Conservation (phyloP, 352 stramenopile genomes). For the Hyaloperonospora brassicae region DNA sequence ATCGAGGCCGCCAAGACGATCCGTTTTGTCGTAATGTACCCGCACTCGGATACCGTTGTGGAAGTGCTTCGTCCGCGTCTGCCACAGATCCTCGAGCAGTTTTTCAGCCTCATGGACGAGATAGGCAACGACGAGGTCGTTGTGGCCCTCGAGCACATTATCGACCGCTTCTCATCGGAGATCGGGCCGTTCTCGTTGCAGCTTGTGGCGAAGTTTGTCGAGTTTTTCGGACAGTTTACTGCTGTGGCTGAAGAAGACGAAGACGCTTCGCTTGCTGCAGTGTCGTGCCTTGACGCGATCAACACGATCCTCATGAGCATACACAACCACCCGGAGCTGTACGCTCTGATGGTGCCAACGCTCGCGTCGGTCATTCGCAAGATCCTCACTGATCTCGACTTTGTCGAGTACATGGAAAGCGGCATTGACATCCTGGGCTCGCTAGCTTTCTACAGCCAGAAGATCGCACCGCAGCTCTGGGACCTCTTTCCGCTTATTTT, state of each 20-base stretch:
- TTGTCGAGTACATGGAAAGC: slow-evolving; percentile 96
- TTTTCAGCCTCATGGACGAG: slow-evolving; percentile 98
- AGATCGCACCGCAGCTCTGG: slow-evolving; percentile 91
- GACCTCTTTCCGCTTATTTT: slow-evolving; percentile 95
- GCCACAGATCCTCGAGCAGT: slow-evolving; percentile 94
- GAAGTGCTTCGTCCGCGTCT: slow-evolving; percentile 88
- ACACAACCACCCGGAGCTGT: slow-evolving; percentile 75
- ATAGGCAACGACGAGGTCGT: slow-evolving; percentile 98
- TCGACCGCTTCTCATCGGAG: slow-evolving; percentile 94
- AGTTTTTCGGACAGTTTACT: slow-evolving; percentile 93
- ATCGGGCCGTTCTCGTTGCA: slow-evolving; percentile 91
- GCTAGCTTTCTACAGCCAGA: slow-evolving; percentile 91
- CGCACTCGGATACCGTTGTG: slow-evolving; percentile 71
- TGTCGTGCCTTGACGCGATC: slow-evolving; percentile 81
- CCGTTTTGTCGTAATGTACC: slow-evolving; percentile 82
- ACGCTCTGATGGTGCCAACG: slow-evolving; percentile 88
- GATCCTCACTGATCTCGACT: slow-evolving; percentile 93
- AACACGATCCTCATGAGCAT: slow-evolving; percentile 83
- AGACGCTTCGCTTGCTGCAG: slow-evolving; percentile 93
- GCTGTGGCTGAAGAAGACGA: slow-evolving; percentile 89
- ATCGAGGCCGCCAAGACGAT: slow-evolving; percentile 92
- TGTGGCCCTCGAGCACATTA: slow-evolving; percentile 90
- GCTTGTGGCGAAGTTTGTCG: slow-evolving; percentile 91
- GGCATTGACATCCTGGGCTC: slow-evolving; percentile 94
- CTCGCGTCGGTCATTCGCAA: slow-evolving; percentile 93